phyloP scores from a whole-genome alignment of 2,329 filamentous ascomycete genomes.

The Pyrenophora seminiperda region DNA sequence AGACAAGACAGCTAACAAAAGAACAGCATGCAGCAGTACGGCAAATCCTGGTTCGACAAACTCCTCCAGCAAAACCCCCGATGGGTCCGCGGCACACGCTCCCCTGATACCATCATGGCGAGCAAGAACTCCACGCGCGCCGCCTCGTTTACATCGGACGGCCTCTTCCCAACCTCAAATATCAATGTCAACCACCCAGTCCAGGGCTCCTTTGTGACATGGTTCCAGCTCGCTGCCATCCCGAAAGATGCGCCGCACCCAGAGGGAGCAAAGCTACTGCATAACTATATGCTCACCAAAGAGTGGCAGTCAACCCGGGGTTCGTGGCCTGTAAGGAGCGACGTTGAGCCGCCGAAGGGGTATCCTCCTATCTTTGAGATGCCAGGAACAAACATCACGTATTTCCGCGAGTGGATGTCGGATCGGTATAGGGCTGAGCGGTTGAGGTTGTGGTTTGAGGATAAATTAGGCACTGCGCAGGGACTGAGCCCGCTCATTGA shows the following conservation, averaged over 20 bases:
- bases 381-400: slow-evolving; percentile 45
- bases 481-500: slow-evolving; percentile 50
- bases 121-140: slow-evolving; percentile 27
- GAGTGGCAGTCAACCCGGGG: slow-evolving; percentile 46
- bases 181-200: slow-evolving; percentile 33
- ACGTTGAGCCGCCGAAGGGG: slow-evolving; percentile 34
- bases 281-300: slow-evolving; percentile 53
- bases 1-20: neutral
- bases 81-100: slow-evolving; percentile 60
- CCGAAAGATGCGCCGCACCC: slow-evolving; percentile 56
- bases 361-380: slow-evolving; percentile 39
- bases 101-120: slow-evolving; percentile 48
- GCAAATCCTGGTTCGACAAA: slow-evolving; percentile 55
- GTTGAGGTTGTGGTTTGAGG: slow-evolving; percentile 52
- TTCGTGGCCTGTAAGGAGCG: slow-evolving; percentile 47
- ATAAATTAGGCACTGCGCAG: slow-evolving; percentile 50
- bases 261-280: slow-evolving; percentile 58
- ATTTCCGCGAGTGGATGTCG: slow-evolving; percentile 52
- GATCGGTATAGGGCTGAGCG: slow-evolving; percentile 52
- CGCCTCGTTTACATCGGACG: slow-evolving; percentile 25
- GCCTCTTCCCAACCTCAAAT: neutral
- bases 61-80: slow-evolving; percentile 56
- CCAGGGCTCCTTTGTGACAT: slow-evolving; percentile 52
- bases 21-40: slow-evolving; percentile 45
- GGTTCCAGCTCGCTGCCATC: slow-evolving; percentile 58